Conservation (phyloP, 2,329 filamentous ascomycete genomes). For the Fusarium buxicola region DNA sequence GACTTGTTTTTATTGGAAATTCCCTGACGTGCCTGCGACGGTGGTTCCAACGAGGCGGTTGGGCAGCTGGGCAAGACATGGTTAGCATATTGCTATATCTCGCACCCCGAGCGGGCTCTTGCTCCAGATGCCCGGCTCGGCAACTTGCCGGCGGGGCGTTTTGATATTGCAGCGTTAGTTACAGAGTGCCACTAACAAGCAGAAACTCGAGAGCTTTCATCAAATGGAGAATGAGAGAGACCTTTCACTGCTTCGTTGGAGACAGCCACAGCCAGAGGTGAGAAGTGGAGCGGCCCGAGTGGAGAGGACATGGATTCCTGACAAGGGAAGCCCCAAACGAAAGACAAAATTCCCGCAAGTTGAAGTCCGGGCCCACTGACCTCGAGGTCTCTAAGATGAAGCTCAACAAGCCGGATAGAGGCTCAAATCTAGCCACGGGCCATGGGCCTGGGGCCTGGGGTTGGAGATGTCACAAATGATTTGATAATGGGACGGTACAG, state of each 20-base stretch:
- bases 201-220: slow-evolving; percentile 1
- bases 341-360: slow-evolving; percentile 27
- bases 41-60: slow-evolving; percentile 68
- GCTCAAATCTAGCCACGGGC: slow-evolving; percentile 11
- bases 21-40: slow-evolving; percentile 48
- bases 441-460: slow-evolving; percentile 19
- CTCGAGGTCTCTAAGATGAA: slow-evolving; percentile 9
- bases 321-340: slow-evolving; percentile 13
- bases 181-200: slow-evolving; percentile 12
- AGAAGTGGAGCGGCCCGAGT: slow-evolving; percentile 21
- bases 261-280: slow-evolving; percentile 2
- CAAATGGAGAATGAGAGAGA: slow-evolving; percentile 17
- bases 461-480: slow-evolving; percentile 13
- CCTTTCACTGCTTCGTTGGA: slow-evolving; percentile 11
- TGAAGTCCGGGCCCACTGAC: slow-evolving; percentile 30
- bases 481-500: slow-evolving; percentile 19
- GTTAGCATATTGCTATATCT: slow-evolving; percentile 72
- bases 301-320: slow-evolving; percentile 27
- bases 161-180: slow-evolving; percentile 2
- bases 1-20: background rate
- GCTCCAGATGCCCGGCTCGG: slow-evolving; percentile 72
- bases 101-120: slow-evolving; percentile 72
- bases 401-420: slow-evolving; percentile 1
- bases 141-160: slow-evolving; percentile 65
- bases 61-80: slow-evolving; percentile 69